phyloP scores from a whole-genome alignment of 169 alveolate species.

The Eimeria sp. region DNA sequence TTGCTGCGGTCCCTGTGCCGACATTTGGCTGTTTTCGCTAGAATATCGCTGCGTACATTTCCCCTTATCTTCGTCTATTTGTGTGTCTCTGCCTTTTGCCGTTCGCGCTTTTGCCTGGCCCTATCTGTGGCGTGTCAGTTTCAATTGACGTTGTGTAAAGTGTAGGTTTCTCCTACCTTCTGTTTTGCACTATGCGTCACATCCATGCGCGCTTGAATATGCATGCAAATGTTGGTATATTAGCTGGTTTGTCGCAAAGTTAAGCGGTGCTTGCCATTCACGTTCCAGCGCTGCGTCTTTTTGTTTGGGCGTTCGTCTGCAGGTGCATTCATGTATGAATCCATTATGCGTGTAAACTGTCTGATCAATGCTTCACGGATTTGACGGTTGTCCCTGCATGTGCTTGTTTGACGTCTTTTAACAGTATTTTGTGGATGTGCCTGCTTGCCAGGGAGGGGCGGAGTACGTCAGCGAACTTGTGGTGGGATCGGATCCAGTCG shows the following conservation, averaged over 20 bases:
- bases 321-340: too few species aligned
- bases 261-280: too few species aligned
- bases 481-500: conserved; percentile 52
- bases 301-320: too few species aligned
- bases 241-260: too few species aligned
- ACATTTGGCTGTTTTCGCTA: background rate
- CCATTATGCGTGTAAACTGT: background rate
- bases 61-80: background rate
- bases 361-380: background rate
- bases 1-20: background rate
- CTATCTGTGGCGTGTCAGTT: background rate
- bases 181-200: background rate
- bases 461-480: conserved; percentile 66
- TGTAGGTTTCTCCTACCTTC: background rate
- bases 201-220: too few species aligned
- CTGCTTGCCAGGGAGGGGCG: conserved; percentile 67
- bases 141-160: background rate
- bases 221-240: too few species aligned
- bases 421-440: background rate
- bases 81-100: background rate
- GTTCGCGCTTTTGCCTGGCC: background rate
- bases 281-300: too few species aligned
- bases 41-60: background rate
- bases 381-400: too few species aligned
- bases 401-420: background rate